Evolutionary conservation across 495 filamentous ascomycete genomes (phyloP).

Genomic region (Aspergillus avenaceus): DNA sequence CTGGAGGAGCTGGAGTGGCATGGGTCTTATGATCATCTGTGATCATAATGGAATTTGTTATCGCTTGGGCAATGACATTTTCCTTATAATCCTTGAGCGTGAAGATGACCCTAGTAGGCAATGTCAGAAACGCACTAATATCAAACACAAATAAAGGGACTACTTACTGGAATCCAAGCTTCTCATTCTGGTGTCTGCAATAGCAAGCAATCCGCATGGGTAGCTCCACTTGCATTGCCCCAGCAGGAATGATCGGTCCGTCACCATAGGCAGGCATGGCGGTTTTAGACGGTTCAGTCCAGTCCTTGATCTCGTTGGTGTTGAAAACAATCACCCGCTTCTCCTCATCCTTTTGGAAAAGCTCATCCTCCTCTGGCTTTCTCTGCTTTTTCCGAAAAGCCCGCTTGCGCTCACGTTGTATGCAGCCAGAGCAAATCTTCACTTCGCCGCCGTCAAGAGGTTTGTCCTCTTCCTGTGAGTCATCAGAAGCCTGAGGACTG

Average conservation of each 20-base stretch:
- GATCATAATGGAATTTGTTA: conserved; percentile 85
- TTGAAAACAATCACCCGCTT: conserved; percentile 91
- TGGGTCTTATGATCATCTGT: conserved; percentile 96
- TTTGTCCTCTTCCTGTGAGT: conserved; percentile 55
- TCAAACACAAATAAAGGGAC: no score
- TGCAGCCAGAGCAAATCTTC: conserved; percentile 78
- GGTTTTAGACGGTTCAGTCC: conserved; percentile 55
- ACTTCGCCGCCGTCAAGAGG: conserved; percentile 81
- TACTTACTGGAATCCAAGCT: conserved; percentile 73
- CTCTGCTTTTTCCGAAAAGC: conserved; percentile 85
- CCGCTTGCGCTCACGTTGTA: conserved; percentile 80
- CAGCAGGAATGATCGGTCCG: conserved; percentile 42
- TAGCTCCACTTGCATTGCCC: conserved; percentile 68
- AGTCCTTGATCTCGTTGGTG: conserved; percentile 84
- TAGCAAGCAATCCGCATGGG: conserved; percentile 98
- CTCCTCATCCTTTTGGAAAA: conserved; percentile 72
- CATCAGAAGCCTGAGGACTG: conserved; percentile 29
- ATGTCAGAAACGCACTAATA: not conserved
- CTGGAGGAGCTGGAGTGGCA: conserved; percentile 37
- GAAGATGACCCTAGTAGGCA: conserved; percentile 66
- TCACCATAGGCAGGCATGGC: conserved; percentile 25
- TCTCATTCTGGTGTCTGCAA: conserved; percentile 89
- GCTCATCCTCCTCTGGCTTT: conserved; percentile 75
- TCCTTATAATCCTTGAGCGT: conserved; percentile 78
- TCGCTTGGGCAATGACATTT: conserved; percentile 74